Evolutionary conservation across 306 rosid species (phyloP).

Genomic region (Begonia fuchsioides): DNA sequence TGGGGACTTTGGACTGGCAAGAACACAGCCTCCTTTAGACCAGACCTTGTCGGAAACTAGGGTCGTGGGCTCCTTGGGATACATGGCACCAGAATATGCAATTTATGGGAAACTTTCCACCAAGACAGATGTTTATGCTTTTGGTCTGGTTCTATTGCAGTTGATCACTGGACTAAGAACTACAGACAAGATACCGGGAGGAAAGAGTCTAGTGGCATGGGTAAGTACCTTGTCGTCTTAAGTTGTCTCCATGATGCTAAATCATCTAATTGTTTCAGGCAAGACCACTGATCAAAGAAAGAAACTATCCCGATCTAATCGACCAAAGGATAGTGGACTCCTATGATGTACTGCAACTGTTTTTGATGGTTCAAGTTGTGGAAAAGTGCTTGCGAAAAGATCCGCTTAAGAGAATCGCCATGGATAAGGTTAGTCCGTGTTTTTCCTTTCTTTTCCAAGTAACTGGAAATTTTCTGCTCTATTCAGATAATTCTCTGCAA

Average conservation of each 20-base stretch:
- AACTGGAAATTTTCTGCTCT: too few species aligned
- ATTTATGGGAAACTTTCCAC: conserved; percentile 71
- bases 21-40: conserved; percentile 34
- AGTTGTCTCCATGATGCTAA: background rate
- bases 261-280: conserved; percentile 16
- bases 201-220: conserved; percentile 87
- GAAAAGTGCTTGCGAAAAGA: conserved; percentile 66
- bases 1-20: conserved; percentile 88
- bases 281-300: conserved; percentile 47
- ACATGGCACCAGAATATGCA: conserved; percentile 89
- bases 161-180: conserved; percentile 68
- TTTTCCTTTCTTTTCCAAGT: background rate
- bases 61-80: conserved; percentile 75
- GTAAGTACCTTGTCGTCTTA: conserved; percentile 20
- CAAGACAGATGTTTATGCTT: conserved; percentile 77
- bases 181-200: conserved; percentile 56
- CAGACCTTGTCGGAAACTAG: conserved; percentile 33
- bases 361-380: conserved; percentile 71
- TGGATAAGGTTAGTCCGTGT: conserved; percentile 32
- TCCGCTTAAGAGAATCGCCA: conserved; percentile 48
- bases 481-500: too few species aligned
- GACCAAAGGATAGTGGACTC: conserved; percentile 37
- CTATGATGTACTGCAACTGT: conserved; percentile 54
- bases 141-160: conserved; percentile 70
- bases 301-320: conserved; percentile 69